Base-by-base conservation (phyloP, 2,329 filamentous ascomycete genomes). In the Metarhizium rileyi region DNA sequence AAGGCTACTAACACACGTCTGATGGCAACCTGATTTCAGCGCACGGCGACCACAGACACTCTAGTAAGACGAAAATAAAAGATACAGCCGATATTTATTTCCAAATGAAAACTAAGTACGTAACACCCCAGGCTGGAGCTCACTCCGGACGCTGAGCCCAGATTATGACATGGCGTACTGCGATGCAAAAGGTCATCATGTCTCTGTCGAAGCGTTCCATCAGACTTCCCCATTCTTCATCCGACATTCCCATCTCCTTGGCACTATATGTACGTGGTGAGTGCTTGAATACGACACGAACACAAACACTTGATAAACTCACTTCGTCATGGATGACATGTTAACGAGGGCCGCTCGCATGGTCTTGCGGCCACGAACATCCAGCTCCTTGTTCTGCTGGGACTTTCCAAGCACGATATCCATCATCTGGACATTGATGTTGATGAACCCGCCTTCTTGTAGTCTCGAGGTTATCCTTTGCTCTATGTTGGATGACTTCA, bases 341-440 rank as follows among this genome's bases (percentile, higher is more conserved):
- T 51, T 51, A 8, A 48, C 45, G 3, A 46, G 22, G 7, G 46
- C 35, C 5, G 42, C 50, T 7, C 50, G 50, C 46, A 51, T 51
- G 30, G 26, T 51, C 36, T 30, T 51, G 2, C 50, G 50, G 20
- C 50, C 50, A 7, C 50, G 50, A 3, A 45, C 23, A 22, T 45
- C 41, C 18, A 49, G n/a, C 28, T 51, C 50, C 14, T 38, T 43
- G 36, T 49, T 49, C 7, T 22, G 9, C 26, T 51, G 50, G 20
- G 25, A 51, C 25, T 49, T 51, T 4, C 50, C 50, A 49, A 51
- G 26, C 3, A 51, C 50, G 22, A 51, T 40, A 22, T 51, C 50
- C 16, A 42, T 8, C 6, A 35, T 40, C n/a, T 48, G 38, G 5
- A 51, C 14, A 10, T 40, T 49, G 7, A 49, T 42, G 4, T 51